phyloP scores from a whole-genome alignment of 495 filamentous ascomycete genomes.

The Podospora fimiseda region DNA sequence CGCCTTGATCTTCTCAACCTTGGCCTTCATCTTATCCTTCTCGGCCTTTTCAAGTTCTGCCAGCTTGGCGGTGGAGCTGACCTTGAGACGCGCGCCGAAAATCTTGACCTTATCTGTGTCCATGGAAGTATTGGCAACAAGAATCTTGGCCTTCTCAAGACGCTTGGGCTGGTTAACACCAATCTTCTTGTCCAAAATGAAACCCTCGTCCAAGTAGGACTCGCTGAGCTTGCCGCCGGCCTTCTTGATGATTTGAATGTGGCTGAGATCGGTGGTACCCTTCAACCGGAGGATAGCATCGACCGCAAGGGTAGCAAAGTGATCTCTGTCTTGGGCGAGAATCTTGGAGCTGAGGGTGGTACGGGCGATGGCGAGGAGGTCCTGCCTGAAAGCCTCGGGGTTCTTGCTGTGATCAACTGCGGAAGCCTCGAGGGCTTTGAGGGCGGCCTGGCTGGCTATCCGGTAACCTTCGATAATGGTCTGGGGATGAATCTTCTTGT shows the following conservation, averaged over 20 bases:
- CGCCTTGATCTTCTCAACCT: slow-evolving; percentile 97
- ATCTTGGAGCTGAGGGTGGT: slow-evolving; percentile 99
- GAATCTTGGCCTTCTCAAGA: slow-evolving; percentile 94
- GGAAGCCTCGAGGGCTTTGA: slow-evolving; percentile 71
- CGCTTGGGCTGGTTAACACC: slow-evolving; percentile 97
- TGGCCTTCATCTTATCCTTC: slow-evolving; percentile 97
- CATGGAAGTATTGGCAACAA: slow-evolving; percentile 97
- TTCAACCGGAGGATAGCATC: slow-evolving; percentile 88
- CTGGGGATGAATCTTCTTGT: slow-evolving; percentile 97
- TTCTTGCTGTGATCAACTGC: slow-evolving; percentile 87
- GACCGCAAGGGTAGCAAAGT: slow-evolving; percentile 86
- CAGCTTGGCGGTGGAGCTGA: slow-evolving; percentile 88
- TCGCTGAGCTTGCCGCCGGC: slow-evolving; percentile 94
- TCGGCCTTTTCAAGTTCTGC: slow-evolving; percentile 97
- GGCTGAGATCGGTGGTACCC: slow-evolving; percentile 88
- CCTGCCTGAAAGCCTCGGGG: slow-evolving; percentile 74
- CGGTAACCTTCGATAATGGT: slow-evolving; percentile 99
- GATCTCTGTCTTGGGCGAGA: slow-evolving; percentile 83
- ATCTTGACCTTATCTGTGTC: slow-evolving; percentile 99
- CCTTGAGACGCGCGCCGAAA: slow-evolving; percentile 93
- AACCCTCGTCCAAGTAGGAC: slow-evolving; percentile 95
- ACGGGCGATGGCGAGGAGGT: slow-evolving; percentile 82
- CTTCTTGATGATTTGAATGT: slow-evolving; percentile 99
- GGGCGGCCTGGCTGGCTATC: slow-evolving; percentile 85
- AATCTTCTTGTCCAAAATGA: slow-evolving; percentile 98